Base-by-base conservation (phyloP, 164 flowering plant species). In the Dillenia suffruticosa region DNA sequence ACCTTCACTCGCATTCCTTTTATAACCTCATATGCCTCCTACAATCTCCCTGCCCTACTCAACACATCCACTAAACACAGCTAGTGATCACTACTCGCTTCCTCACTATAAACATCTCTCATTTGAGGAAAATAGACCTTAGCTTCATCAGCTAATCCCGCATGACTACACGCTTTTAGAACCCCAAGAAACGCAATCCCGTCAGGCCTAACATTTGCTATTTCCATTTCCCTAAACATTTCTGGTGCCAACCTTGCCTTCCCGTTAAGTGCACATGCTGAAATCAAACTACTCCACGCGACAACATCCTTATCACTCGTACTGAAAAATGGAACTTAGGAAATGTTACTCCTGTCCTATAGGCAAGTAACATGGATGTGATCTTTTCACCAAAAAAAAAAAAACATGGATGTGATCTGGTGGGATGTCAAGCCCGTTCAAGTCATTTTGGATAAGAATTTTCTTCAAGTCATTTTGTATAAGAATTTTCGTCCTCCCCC, bases 121-220 rank as follows among this genome's bases (percentile, higher is more conserved):
- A 86, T 84, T 46, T 72, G 67, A 0, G 56, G 19, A 58, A 88
- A 74, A 61, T 77, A 86, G 62, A 49, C 44, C 70, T 74, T 24
- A 1, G 90, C 96, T 63, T 83, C 81, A 55, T 88, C 87, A 6
- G 84, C 84, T 55, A 86, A 67, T 40, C 96, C 96, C 0, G 83
- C 84, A 75, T 88, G 91, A 63, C 88, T 83, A 63, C 90, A 88
- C 49, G 91, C 91, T 61, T 88, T 88, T 63, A 88, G 62, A 0
- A 88, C 87, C 12, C 73, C 83, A 44, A 88, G 79, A 70, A 84
- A 84, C 6, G 91, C 65, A 19, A 88, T 77, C 52, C 72, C 84
- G 67, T 88, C 95, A 2, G 91, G 91, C 55, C 67, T 32, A 2
- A 88, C 75, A 66, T 64, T 72, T 0, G 73, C 79, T 15, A 53